These are phyloP conservation scores for Cytospora schulzeri DNA, from an alignment of 2,329 filamentous ascomycete genomes.

Conservation along the genomic window DNA sequence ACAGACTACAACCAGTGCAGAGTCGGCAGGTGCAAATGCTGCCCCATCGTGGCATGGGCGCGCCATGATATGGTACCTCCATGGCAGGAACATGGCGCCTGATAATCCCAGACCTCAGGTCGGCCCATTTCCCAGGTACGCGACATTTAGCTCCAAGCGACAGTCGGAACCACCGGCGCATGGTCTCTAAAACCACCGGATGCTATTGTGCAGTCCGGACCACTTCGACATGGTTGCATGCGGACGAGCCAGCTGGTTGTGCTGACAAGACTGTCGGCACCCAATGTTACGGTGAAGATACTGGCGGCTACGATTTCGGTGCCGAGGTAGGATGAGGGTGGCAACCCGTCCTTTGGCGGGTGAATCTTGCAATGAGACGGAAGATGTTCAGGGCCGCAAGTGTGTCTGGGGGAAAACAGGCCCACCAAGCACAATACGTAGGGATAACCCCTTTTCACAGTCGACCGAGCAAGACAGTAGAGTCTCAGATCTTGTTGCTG, in stretches of 20 bases:
- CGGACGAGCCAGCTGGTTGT: constrained; percentile 43
- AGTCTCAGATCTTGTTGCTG: background rate
- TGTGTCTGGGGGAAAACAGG: constrained; percentile 43
- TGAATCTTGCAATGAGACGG: too few species aligned
- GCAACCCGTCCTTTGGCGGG: constrained; percentile 47
- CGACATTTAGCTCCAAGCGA: constrained; percentile 54
- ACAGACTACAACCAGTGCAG: too few species aligned
- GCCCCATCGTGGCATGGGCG: too few species aligned
- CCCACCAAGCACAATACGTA: background rate
- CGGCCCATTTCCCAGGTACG: too few species aligned
- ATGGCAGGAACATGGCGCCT: too few species aligned
- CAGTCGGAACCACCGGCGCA: constrained; percentile 42
- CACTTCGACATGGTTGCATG: constrained; percentile 41
- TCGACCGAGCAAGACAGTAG: background rate
- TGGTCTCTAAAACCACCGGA: constrained; percentile 43
- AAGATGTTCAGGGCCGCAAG: constrained; percentile 40
- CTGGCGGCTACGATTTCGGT: constrained; percentile 47
- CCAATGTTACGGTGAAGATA: constrained; percentile 43
- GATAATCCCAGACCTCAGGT: too few species aligned
- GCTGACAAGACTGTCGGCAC: constrained; percentile 39
- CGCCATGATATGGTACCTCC: too few species aligned
- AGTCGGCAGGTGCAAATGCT: too few species aligned
- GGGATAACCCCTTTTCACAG: too few species aligned
- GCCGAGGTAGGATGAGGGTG: constrained; percentile 47
- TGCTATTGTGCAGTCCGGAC: constrained; percentile 50